phyloP scores from a whole-genome alignment of 2,329 filamentous ascomycete species.

The Paramyrothecium roridum region DNA sequence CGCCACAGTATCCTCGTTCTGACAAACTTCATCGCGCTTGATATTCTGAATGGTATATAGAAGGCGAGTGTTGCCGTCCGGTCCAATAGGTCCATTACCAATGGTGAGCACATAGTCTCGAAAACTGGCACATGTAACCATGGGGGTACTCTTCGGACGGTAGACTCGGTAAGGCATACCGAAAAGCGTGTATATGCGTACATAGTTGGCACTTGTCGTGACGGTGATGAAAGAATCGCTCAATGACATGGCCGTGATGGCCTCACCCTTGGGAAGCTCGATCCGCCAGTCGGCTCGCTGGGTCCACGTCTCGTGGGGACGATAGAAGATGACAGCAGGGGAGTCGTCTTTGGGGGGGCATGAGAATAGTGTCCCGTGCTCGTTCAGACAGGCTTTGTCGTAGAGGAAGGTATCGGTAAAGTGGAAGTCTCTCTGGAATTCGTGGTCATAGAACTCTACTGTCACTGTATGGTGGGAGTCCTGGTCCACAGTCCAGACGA shows the following conservation, averaged over 20 bases:
- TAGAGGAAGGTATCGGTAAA: slow-evolving; percentile 96
- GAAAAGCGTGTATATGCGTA: slow-evolving; percentile 89
- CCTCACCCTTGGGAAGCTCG: slow-evolving; percentile 81
- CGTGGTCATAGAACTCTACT: slow-evolving; percentile 95
- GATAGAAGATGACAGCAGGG: slow-evolving; percentile 86
- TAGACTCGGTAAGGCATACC: slow-evolving; percentile 88
- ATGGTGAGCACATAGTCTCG: slow-evolving; percentile 94
- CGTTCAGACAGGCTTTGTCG: slow-evolving; percentile 90
- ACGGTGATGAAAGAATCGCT: slow-evolving; percentile 90
- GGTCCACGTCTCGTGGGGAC: slow-evolving; percentile 96
- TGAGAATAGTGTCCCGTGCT: slow-evolving; percentile 82
- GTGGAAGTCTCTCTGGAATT: slow-evolving; percentile 89
- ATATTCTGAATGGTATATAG: slow-evolving; percentile 93
- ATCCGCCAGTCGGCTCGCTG: slow-evolving; percentile 87
- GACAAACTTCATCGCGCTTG: slow-evolving; percentile 88
- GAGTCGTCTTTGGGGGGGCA: slow-evolving; percentile 65
- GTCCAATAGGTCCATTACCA: slow-evolving; percentile 82
- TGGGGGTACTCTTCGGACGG: slow-evolving; percentile 83
- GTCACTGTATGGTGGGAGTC: slow-evolving; percentile 91
- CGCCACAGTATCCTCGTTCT: slow-evolving; percentile 89
- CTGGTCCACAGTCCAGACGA: slow-evolving; percentile 96
- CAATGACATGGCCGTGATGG: slow-evolving; percentile 82
- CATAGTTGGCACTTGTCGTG: slow-evolving; percentile 81
- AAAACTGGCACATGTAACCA: slow-evolving; percentile 92
- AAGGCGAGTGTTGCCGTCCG: slow-evolving; percentile 74